Percentiles rank a stretch among this genome's conserved stretches.
phyloP scores from a whole-genome alignment of 176 grass and related monocot species.

The Oryza brachyantha region DNA sequence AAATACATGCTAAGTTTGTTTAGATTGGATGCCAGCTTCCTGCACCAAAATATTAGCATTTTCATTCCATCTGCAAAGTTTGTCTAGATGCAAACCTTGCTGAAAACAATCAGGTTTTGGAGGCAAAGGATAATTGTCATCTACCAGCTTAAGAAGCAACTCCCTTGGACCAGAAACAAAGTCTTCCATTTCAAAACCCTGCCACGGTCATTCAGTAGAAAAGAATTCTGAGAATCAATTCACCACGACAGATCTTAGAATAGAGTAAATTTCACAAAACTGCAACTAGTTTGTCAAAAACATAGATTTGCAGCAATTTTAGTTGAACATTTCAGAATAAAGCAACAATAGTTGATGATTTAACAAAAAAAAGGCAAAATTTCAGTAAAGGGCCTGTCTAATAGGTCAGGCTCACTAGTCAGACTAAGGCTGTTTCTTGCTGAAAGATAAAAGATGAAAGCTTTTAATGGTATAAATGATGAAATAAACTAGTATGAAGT shows the following conservation, averaged over 20 bases:
- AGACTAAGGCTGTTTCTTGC: not conserved
- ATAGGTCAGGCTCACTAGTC: not conserved
- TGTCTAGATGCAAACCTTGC: conserved; percentile 34
- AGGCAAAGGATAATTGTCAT: conserved; percentile 93
- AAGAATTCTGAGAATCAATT: not conserved
- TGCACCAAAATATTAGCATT: not conserved
- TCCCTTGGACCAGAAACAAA: conserved; percentile 94
- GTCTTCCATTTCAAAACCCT: conserved; percentile 95
- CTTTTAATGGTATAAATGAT: no score
- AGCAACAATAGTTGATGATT: not conserved
- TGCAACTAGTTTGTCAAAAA: not conserved
- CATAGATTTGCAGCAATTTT: not conserved
- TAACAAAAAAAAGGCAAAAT: not conserved
- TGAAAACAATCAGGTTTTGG: conserved; percentile 57
- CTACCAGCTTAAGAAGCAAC: conserved; percentile 92
- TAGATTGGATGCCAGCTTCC: not conserved
- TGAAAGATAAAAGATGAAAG: no score
- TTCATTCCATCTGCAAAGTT: conserved; percentile 15
- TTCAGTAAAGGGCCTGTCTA: not conserved
- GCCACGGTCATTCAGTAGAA: conserved; percentile 19
- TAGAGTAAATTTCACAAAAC: not conserved
- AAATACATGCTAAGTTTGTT: conserved; percentile 1
- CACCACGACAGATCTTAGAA: not conserved
- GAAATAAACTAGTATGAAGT: no score
- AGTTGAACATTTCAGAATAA: not conserved